Evolutionary conservation across 2,329 filamentous ascomycete genomes (phyloP).

Genomic region (Alternaria metachromatica): DNA sequence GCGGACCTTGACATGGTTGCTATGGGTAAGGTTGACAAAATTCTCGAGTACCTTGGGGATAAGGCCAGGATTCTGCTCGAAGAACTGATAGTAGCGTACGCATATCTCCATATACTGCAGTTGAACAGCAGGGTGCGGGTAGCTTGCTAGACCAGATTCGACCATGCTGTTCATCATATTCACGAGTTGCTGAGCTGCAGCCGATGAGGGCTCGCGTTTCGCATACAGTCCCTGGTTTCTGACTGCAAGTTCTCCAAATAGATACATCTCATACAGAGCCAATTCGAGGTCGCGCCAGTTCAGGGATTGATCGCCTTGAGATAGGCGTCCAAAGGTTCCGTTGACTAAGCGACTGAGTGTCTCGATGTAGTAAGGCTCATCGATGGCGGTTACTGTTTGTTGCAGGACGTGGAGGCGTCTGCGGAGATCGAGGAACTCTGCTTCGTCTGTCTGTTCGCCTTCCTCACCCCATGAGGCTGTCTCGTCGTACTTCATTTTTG

Average conservation of each 20-base stretch:
- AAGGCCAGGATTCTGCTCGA: slow-evolving; percentile 80
- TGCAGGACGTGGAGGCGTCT: slow-evolving; percentile 90
- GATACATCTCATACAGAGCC: slow-evolving; percentile 91
- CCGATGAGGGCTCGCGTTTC: slow-evolving; percentile 81
- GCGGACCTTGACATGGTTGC: slow-evolving; percentile 84
- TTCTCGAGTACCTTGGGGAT: slow-evolving; percentile 89
- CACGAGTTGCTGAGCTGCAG: slow-evolving; percentile 80
- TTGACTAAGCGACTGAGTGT: slow-evolving; percentile 88
- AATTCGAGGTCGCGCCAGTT: slow-evolving; percentile 96
- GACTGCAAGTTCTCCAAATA: slow-evolving; percentile 94
- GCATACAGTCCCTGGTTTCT: slow-evolving; percentile 84
- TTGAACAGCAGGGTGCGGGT: slow-evolving; percentile 88
- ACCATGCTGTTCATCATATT: slow-evolving; percentile 97
- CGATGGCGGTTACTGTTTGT: slow-evolving; percentile 88
- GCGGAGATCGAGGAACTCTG: slow-evolving; percentile 93
- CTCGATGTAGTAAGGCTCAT: slow-evolving; percentile 87
- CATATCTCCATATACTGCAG: slow-evolving; percentile 99
- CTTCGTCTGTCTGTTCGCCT: slow-evolving; percentile 94
- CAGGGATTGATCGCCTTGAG: slow-evolving; percentile 72
- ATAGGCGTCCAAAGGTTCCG: slow-evolving; percentile 81
- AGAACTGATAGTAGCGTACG: slow-evolving; percentile 90
- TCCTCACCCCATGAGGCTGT: slow-evolving; percentile 92
- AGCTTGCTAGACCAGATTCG: slow-evolving; percentile 86
- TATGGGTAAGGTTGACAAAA: slow-evolving; percentile 89
- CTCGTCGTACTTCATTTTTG: slow-evolving; percentile 97